Conservation (phyloP, 2,329 filamentous ascomycete genomes). For the Aspergillus nomiae region DNA sequence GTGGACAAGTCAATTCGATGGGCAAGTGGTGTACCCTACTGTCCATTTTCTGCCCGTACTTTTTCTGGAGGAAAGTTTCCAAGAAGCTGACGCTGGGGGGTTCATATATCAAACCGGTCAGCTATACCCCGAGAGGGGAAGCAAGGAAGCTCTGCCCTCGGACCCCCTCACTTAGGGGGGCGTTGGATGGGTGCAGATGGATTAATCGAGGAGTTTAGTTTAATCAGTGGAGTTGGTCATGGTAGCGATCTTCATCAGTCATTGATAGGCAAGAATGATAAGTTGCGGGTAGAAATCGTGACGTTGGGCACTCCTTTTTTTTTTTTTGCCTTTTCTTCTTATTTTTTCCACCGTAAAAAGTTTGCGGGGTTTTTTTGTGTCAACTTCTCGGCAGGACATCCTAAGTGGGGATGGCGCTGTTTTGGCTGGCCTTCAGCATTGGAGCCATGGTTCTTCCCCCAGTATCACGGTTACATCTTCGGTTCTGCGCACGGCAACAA, state of each 20-base stretch:
- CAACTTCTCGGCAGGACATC: slow-evolving; percentile 33
- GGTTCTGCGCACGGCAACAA: not conserved
- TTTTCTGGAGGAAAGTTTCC: not conserved
- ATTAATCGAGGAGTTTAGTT: slow-evolving; percentile 4
- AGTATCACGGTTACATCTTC: not conserved
- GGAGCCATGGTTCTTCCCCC: not conserved
- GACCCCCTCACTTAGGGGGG: not conserved
- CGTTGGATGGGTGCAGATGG: not conserved
- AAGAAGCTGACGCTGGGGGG: not conserved
- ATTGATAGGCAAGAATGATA: slow-evolving; percentile 2
- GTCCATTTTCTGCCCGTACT: slow-evolving; percentile 30
- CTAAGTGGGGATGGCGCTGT: slow-evolving; percentile 25
- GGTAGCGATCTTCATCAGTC: not conserved
- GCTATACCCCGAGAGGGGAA: not conserved
- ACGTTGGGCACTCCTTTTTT: not conserved
- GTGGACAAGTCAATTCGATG: slow-evolving; percentile 22
- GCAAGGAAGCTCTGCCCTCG: not conserved
- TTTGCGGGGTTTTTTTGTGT: slow-evolving; percentile 19
- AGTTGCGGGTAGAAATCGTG: slow-evolving; percentile 14
- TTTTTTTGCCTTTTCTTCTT: not conserved
- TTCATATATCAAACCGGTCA: slow-evolving; percentile 1
- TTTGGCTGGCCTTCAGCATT: not conserved
- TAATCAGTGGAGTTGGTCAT: slow-evolving; percentile 6
- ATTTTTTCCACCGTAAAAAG: not conserved
- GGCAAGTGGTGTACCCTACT: slow-evolving; percentile 15